Conservation (phyloP, 495 filamentous ascomycete genomes). For the Trichoderma virens region DNA sequence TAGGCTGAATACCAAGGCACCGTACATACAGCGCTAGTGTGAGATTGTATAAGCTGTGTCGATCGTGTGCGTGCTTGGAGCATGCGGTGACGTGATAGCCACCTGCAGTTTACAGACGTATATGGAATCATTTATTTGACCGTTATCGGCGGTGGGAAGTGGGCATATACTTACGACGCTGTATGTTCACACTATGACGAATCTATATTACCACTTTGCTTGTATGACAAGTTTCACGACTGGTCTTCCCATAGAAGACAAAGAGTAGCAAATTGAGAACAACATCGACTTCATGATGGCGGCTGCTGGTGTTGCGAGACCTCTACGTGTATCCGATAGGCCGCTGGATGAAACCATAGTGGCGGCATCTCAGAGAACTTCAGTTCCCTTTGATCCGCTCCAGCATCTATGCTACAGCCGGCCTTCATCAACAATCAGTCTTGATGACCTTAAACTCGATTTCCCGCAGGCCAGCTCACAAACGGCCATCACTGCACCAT, state of each 20-base stretch:
- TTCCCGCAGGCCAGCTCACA: neutral
- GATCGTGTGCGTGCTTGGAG: neutral
- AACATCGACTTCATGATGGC: too few species aligned
- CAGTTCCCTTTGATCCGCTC: neutral
- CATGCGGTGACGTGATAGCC: neutral
- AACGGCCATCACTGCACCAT: neutral
- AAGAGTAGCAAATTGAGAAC: neutral
- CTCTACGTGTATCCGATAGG: neutral
- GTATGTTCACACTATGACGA: neutral
- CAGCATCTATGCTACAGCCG: neutral
- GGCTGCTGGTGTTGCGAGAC: neutral
- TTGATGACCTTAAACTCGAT: neutral
- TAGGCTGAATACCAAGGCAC: neutral
- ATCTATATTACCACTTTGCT: neutral
- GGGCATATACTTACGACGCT: neutral
- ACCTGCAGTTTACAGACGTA: neutral
- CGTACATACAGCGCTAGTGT: neutral
- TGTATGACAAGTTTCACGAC: neutral
- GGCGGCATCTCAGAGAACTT: neutral
- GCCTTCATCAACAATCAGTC: neutral
- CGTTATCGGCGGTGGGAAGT: neutral
- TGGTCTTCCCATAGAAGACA: neutral
- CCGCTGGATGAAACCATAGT: neutral
- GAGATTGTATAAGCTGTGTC: neutral
- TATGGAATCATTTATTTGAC: neutral